These are phyloP conservation scores for Selaginella moellendorffii DNA, from an alignment of 75 land plant species.

Conservation along the genomic window DNA sequence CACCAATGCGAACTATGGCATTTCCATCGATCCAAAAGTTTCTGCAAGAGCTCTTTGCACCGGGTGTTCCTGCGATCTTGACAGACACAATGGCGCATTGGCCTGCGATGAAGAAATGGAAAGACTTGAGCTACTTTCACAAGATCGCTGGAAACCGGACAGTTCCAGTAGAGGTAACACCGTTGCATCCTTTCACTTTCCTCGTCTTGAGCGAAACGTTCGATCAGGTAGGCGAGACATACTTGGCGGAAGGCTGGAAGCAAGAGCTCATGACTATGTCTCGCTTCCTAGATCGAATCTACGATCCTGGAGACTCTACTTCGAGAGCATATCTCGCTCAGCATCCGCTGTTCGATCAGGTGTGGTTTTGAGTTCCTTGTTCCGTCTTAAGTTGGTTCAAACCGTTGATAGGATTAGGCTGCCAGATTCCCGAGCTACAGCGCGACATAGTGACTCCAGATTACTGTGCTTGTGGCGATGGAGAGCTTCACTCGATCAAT, in stretches of 20 bases:
- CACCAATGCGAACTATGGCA: slow-evolving; percentile 12
- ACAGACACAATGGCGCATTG: slow-evolving; percentile 64
- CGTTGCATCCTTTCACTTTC: slow-evolving; percentile 9
- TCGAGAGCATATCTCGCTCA: slow-evolving; percentile 82
- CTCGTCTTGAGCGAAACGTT: too few relatives aligned
- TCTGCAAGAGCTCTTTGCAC: slow-evolving; percentile 44
- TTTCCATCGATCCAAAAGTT: slow-evolving; percentile 54
- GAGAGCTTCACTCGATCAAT: slow-evolving; percentile 68
- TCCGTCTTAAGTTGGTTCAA: not conserved
- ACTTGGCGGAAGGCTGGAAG: slow-evolving; percentile 81
- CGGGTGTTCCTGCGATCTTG: slow-evolving; percentile 54
- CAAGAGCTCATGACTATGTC: slow-evolving; percentile 87
- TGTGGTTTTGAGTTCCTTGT: not conserved
- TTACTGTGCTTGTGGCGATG: slow-evolving; percentile 52
- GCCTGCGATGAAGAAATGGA: slow-evolving; percentile 87
- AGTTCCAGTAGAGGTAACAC: slow-evolving; percentile 87
- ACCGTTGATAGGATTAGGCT: slow-evolving; percentile 1
- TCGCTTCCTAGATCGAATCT: slow-evolving; percentile 55
- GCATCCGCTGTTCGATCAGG: slow-evolving; percentile 96
- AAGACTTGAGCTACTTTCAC: slow-evolving; percentile 50
- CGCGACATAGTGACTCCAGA: slow-evolving; percentile 65
- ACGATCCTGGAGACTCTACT: slow-evolving; percentile 16
- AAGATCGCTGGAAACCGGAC: slow-evolving; percentile 70
- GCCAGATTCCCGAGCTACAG: slow-evolving; percentile 61
- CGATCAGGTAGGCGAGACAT: slow-evolving; percentile 83